Percentiles rank a stretch among this genome's conserved stretches.
Conservation (phyloP, 1,139 yeast species). For the Taphrina flavorubra region DNA sequence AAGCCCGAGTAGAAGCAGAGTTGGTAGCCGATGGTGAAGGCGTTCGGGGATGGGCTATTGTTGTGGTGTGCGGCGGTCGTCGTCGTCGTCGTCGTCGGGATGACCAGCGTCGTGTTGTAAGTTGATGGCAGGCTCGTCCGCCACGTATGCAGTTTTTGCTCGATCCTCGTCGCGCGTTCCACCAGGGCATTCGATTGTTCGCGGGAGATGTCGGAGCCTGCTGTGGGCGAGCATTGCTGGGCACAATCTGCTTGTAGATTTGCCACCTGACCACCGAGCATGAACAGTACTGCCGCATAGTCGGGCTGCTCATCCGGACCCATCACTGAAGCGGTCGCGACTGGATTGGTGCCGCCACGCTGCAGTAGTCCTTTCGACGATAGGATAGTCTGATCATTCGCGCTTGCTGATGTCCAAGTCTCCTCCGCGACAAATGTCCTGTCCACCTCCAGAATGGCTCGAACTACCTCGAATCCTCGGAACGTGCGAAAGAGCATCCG, state of each 20-base stretch:
- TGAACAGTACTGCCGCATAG: conserved; percentile 28
- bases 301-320: neutral
- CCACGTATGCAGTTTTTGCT: conserved; percentile 11
- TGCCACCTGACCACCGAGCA: conserved; percentile 32
- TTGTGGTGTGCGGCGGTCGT: neutral
- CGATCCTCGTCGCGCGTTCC: conserved; percentile 1
- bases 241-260: conserved; percentile 16
- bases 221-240: neutral
- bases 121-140: conserved; percentile 14
- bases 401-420: conserved; percentile 16
- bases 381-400: conserved; percentile 9
- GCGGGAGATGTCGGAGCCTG: neutral
- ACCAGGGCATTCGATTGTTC: neutral
- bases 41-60: neutral
- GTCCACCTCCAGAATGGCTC: conserved; percentile 28
- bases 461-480: conserved; percentile 31
- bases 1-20: conserved; percentile 29
- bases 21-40: conserved; percentile 8
- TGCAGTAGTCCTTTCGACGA: conserved; percentile 6
- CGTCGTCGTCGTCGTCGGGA: conserved; percentile 12
- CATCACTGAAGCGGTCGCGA: neutral
- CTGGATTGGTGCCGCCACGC: neutral
- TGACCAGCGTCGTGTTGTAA: conserved; percentile 9
- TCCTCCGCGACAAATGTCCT: conserved; percentile 34
- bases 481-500: conserved; percentile 29